Percentiles rank a stretch among this genome's conserved stretches.
Evolutionary conservation across 352 stramenopile genomes (phyloP).

Genomic region (Blastocystis sp.): DNA sequence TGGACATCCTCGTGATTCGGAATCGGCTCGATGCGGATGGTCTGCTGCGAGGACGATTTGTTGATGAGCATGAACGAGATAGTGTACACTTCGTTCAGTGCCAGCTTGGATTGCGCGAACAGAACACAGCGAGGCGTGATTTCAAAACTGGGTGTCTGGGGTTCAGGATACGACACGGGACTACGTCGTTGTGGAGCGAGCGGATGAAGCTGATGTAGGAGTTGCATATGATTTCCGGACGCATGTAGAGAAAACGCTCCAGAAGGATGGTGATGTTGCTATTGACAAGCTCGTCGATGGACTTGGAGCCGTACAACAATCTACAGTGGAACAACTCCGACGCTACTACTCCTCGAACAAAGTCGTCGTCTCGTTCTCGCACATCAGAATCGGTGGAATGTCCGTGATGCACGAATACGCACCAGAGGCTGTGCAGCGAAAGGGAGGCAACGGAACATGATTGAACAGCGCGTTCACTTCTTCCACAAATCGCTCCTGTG

Average conservation of each 20-base stretch:
- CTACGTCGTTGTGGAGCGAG: not conserved
- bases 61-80: constrained; percentile 41
- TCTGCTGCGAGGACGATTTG: not conserved
- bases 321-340: not conserved
- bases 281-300: constrained; percentile 53
- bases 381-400: constrained; percentile 47
- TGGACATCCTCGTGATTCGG: constrained; percentile 6
- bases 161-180: not conserved
- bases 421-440: constrained; percentile 1
- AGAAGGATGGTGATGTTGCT: constrained; percentile 43
- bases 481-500: constrained; percentile 34
- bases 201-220: constrained; percentile 48
- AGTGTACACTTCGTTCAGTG: constrained; percentile 3
- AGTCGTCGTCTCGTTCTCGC: constrained; percentile 14
- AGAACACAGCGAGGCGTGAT: constrained; percentile 38
- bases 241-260: constrained; percentile 65
- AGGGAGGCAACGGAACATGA: constrained; percentile 6
- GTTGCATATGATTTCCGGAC: constrained; percentile 59
- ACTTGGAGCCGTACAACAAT: constrained; percentile 29
- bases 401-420: constrained; percentile 5
- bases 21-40: constrained; percentile 14
- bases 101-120: constrained; percentile 25
- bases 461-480: not conserved
- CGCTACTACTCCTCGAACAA: constrained; percentile 37
- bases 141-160: constrained; percentile 36